Evolutionary conservation across 2,329 filamentous ascomycete species (phyloP).

Genomic region (Sporothrix variecibatus): DNA sequence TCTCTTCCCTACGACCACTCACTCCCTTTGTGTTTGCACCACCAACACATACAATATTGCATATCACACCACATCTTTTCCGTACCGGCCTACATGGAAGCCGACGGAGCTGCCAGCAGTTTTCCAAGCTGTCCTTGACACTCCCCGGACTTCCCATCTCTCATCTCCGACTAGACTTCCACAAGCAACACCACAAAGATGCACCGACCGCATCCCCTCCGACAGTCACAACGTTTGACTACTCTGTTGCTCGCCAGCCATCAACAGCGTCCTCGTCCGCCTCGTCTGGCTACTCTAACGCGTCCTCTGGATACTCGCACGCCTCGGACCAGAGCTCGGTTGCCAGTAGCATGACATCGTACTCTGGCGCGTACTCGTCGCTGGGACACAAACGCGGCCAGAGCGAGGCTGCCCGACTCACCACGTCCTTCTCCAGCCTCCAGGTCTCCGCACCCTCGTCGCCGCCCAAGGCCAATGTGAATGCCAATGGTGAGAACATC

Average conservation of each 20-base stretch:
- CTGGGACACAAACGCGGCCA: constrained; percentile 70
- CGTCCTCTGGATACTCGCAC: constrained; percentile 50
- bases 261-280: constrained; percentile 72
- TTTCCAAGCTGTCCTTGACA: constrained; percentile 35
- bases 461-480: constrained; percentile 37
- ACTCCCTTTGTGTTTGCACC: neutral
- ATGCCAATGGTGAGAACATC: constrained; percentile 55
- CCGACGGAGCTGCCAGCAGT: constrained; percentile 20
- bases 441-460: constrained; percentile 39
- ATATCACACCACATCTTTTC: neutral
- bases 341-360: constrained; percentile 71
- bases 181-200: constrained; percentile 53
- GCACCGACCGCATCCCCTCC: constrained; percentile 59
- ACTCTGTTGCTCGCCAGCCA: constrained; percentile 59
- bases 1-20: neutral
- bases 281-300: constrained; percentile 66
- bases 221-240: constrained; percentile 58
- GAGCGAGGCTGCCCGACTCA: constrained; percentile 66
- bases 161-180: neutral
- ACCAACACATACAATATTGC: neutral
- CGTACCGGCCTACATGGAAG: constrained; percentile 24
- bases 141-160: constrained; percentile 25
- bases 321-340: constrained; percentile 44
- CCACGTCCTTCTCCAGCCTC: constrained; percentile 43
- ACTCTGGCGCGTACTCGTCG: constrained; percentile 61